Evolutionary conservation across 441 rosid species (phyloP), one percentile per base, ranked within the genome.

Genomic region (Gossypium trilobum): DNA sequence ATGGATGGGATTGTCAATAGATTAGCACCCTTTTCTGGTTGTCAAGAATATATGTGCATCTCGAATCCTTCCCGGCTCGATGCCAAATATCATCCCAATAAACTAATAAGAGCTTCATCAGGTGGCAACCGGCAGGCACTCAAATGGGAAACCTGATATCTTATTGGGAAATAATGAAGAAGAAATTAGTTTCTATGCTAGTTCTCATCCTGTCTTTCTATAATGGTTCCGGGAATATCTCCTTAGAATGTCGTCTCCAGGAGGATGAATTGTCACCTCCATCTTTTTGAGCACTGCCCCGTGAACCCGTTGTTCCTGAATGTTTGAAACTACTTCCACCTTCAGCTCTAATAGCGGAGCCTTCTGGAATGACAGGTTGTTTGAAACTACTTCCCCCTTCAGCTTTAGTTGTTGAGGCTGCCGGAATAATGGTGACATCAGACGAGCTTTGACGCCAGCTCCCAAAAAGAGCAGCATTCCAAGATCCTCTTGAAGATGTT

Each of bases 381-480:
- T 81, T 92, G 36, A 87, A 81, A 62, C 90, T 84, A 73, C 85
- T 75, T 17, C 78, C 78, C 70, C 86, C 89, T 76, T 81, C 94
- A 0, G 65, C 82, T 79, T 67, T 84, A 25, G 70, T 20, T 20
- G 64, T 33, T 2, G 83, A 73, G 57, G 77, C 75, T 39, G 66
- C 83, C 1, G 81, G 87, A 69, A 80, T 60, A 29, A 67, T 79
- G 3, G 85, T 80, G 68, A 78, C 86, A 50, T 91, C 99, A 0
- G 91, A 88, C 1, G 90, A 79, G 36, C 92, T 92, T 19, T 86
- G 94, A 13, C 91, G 88, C 98, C 96, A 93, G 70, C 98, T 95
- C 19, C 99, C 95, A 4, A 91, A 91, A 50, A 91, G 52, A 57
- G 95, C 85, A 46, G 96, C 90, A 44, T 86, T 91, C 99, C 99